Evolutionary conservation across 371 early-diverging fungal species (phyloP).

Genomic region (Mucor racemosus): DNA sequence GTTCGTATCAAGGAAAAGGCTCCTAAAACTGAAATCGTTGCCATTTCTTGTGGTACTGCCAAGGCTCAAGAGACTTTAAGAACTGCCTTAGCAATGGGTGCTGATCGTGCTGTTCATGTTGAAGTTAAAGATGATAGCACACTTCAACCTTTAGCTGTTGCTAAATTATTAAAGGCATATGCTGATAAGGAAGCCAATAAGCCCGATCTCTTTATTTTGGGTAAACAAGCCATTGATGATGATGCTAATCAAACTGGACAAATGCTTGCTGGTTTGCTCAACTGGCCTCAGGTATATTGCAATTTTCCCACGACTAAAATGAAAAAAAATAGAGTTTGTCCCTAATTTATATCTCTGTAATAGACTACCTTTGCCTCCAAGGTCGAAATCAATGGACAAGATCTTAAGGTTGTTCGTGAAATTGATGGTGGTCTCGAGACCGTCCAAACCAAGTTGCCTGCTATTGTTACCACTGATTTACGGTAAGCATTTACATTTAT

Average conservation of each 20-base stretch:
- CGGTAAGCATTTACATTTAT: slow-evolving; percentile 58
- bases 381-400: slow-evolving; percentile 78
- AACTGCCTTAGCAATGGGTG: slow-evolving; percentile 98
- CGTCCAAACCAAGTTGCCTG: slow-evolving; percentile 83
- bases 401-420: slow-evolving; percentile 89
- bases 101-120: slow-evolving; percentile 95
- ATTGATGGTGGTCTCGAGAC: slow-evolving; percentile 98
- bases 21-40: slow-evolving; percentile 81
- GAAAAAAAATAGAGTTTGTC: not conserved
- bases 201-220: slow-evolving; percentile 92
- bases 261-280: slow-evolving; percentile 96
- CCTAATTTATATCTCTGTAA: slow-evolving; percentile 10
- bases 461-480: slow-evolving; percentile 95
- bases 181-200: slow-evolving; percentile 85
- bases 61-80: slow-evolving; percentile 93
- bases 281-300: slow-evolving; percentile 87
- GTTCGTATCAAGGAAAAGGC: slow-evolving; percentile 88
- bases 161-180: slow-evolving; percentile 89
- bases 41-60: slow-evolving; percentile 89
- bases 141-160: slow-evolving; percentile 88
- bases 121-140: slow-evolving; percentile 77
- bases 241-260: slow-evolving; percentile 97
- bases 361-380: slow-evolving; percentile 97
- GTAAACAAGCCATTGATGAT: slow-evolving; percentile 99
- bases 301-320: slow-evolving; percentile 11